phyloP scores from a whole-genome alignment of 2,329 filamentous ascomycete species.

The Cercospora beticola region DNA sequence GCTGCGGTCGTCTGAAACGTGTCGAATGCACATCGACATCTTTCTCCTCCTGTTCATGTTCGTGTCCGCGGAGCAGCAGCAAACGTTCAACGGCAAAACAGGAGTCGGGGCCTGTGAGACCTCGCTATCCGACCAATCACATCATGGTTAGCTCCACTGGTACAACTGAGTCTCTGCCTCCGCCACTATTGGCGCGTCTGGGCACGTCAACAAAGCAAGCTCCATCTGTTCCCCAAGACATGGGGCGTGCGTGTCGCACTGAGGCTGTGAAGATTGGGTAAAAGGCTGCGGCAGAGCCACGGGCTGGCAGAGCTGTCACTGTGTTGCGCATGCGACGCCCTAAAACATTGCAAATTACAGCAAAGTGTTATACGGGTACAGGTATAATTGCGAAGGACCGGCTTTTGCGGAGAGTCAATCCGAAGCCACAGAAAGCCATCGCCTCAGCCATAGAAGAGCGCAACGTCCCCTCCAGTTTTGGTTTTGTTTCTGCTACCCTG shows the following conservation, averaged over 20 bases:
- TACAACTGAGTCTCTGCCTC: neutral
- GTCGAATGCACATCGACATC: neutral
- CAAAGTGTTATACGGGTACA: neutral
- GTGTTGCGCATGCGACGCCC: neutral
- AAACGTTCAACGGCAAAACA: neutral
- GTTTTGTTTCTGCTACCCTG: neutral
- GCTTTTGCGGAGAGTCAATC: neutral
- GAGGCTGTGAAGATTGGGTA: neutral
- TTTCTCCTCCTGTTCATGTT: neutral
- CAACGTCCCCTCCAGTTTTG: neutral
- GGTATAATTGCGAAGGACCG: neutral
- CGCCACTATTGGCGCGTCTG: neutral
- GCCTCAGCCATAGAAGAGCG: neutral
- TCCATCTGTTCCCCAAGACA: neutral
- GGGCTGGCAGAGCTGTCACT: neutral
- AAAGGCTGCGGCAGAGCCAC: neutral
- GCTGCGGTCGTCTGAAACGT: neutral
- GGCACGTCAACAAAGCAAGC: neutral
- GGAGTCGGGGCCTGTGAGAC: neutral
- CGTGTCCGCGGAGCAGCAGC: neutral
- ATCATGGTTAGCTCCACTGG: neutral
- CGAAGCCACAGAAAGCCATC: neutral
- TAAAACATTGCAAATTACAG: neutral
- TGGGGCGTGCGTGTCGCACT: neutral
- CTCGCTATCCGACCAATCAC: neutral